Percentiles rank a stretch among this genome's conserved stretches.
These are phyloP conservation scores for Zymoseptoria tritici DNA, from an alignment of 2,329 filamentous ascomycete species.

Conservation along the genomic window DNA sequence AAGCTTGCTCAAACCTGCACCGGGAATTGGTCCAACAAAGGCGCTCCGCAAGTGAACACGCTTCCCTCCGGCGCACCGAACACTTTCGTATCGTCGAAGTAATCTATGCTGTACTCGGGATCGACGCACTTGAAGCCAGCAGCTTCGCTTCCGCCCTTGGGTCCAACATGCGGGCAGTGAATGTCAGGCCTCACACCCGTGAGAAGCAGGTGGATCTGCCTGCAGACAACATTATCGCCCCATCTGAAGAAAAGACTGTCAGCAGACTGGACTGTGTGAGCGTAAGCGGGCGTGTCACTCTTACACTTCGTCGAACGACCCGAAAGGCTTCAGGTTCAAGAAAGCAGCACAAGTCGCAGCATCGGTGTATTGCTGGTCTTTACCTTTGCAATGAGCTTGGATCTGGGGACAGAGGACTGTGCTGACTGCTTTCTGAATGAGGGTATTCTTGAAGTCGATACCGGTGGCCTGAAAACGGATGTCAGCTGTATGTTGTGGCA, in stretches of 20 bases:
- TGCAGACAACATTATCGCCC: slow-evolving; percentile 40
- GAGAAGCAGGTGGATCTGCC: slow-evolving; percentile 37
- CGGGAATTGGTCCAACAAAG: not conserved
- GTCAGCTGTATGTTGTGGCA: not conserved
- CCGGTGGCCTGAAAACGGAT: slow-evolving; percentile 8
- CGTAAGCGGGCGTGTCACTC: not conserved
- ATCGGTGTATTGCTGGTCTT: slow-evolving; percentile 32
- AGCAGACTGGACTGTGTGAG: not conserved
- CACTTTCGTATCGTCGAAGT: slow-evolving; percentile 21
- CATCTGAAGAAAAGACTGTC: slow-evolving; percentile 16
- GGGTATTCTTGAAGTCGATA: slow-evolving; percentile 19
- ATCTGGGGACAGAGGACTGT: slow-evolving; percentile 30
- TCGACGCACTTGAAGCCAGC: slow-evolving; percentile 22
- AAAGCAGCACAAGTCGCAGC: slow-evolving; percentile 27
- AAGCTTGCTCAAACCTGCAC: not conserved
- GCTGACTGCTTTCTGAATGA: slow-evolving; percentile 27
- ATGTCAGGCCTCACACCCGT: slow-evolving; percentile 22
- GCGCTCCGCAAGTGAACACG: slow-evolving; percentile 11
- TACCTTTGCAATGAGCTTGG: slow-evolving; percentile 31
- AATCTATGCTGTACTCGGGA: slow-evolving; percentile 20
- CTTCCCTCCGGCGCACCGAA: slow-evolving; percentile 14
- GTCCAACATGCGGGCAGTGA: slow-evolving; percentile 28
- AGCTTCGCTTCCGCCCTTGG: slow-evolving; percentile 18
- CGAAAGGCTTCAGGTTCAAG: slow-evolving; percentile 32
- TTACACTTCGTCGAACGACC: slow-evolving; percentile 34